A percentile compares a stretch with the other conserved stretches of the same genome.
Evolutionary conservation across 2,329 filamentous ascomycete genomes (phyloP).

Genomic region (Hypoxylon rubiginosum): DNA sequence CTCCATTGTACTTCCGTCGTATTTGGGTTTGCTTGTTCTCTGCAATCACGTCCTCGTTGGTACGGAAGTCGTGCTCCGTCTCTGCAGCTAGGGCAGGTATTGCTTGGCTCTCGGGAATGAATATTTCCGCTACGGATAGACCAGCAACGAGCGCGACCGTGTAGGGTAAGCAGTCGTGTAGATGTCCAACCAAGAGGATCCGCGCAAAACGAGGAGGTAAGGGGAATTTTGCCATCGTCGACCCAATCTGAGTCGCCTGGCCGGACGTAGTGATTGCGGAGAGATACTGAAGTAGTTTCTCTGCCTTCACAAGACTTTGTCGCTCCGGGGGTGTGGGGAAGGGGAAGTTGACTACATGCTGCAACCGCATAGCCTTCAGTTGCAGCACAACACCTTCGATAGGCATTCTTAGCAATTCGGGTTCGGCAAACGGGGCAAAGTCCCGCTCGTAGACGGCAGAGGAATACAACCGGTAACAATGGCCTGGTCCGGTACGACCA

Average conservation of each 20-base stretch:
- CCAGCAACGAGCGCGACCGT: slow-evolving; percentile 90
- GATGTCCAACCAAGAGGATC: slow-evolving; percentile 89
- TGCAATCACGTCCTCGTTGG: slow-evolving; percentile 77
- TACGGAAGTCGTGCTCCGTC: slow-evolving; percentile 60
- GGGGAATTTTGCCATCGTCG: slow-evolving; percentile 88
- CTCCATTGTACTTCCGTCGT: slow-evolving; percentile 73
- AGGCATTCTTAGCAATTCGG: slow-evolving; percentile 90
- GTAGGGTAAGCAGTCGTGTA: slow-evolving; percentile 85
- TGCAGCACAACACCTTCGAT: slow-evolving; percentile 94
- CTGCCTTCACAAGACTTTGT: slow-evolving; percentile 81
- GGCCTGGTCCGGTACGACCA: slow-evolving; percentile 93
- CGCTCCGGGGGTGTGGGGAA: slow-evolving; percentile 92
- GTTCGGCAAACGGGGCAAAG: slow-evolving; percentile 86
- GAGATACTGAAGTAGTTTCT: slow-evolving; percentile 87
- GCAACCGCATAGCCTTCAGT: slow-evolving; percentile 93
- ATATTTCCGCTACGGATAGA: slow-evolving; percentile 88
- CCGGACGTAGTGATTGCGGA: slow-evolving; percentile 81
- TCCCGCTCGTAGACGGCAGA: slow-evolving; percentile 94
- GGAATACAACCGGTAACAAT: slow-evolving; percentile 95
- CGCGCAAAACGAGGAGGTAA: slow-evolving; percentile 91
- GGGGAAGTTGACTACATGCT: slow-evolving; percentile 92
- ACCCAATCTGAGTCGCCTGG: slow-evolving; percentile 82
- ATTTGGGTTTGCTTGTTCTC: slow-evolving; percentile 77
- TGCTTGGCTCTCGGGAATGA: slow-evolving; percentile 84
- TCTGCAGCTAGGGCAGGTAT: slow-evolving; percentile 69